Evolutionary conservation across 306 rosid genomes (phyloP).

Genomic region (Echinosophora koreensis): DNA sequence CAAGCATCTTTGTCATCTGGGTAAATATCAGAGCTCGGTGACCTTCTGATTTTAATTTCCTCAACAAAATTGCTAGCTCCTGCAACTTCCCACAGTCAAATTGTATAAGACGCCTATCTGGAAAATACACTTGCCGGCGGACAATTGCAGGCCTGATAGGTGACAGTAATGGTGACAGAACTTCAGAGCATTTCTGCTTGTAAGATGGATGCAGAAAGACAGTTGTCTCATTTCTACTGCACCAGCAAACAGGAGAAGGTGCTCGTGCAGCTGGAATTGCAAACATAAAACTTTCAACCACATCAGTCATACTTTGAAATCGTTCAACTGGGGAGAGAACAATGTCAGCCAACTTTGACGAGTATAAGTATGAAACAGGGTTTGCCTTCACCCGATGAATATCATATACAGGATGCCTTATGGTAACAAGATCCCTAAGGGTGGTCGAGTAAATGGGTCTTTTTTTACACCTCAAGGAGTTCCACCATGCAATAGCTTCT

Average conservation of each 20-base stretch:
- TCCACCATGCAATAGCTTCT: conserved; percentile 96
- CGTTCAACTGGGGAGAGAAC: conserved; percentile 95
- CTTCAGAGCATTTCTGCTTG: conserved; percentile 72
- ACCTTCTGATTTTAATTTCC: conserved; percentile 91
- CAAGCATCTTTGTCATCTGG: conserved; percentile 99
- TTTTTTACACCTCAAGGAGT: conserved; percentile 83
- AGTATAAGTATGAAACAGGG: conserved; percentile 76
- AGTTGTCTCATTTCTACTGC: conserved; percentile 66
- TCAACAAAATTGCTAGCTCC: conserved; percentile 81
- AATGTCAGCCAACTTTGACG: conserved; percentile 84
- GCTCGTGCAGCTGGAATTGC: conserved; percentile 98
- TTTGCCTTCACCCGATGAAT: conserved; percentile 71
- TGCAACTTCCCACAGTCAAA: conserved; percentile 97
- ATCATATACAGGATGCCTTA: conserved; percentile 80
- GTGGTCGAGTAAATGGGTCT: conserved; percentile 78
- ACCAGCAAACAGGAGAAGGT: conserved; percentile 88
- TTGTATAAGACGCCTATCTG: conserved; percentile 97
- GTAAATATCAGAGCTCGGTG: conserved; percentile 94
- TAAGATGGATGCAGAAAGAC: conserved; percentile 72
- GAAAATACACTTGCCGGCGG: conserved; percentile 96
- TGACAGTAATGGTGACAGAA: conserved; percentile 75
- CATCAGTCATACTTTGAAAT: conserved; percentile 69
- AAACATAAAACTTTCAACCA: conserved; percentile 96
- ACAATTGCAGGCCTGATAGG: conserved; percentile 96
- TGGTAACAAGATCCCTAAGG: conserved; percentile 77